Base-by-base conservation (phyloP, 176 grass and related monocot genomes). In the Ensete glaucum region DNA sequence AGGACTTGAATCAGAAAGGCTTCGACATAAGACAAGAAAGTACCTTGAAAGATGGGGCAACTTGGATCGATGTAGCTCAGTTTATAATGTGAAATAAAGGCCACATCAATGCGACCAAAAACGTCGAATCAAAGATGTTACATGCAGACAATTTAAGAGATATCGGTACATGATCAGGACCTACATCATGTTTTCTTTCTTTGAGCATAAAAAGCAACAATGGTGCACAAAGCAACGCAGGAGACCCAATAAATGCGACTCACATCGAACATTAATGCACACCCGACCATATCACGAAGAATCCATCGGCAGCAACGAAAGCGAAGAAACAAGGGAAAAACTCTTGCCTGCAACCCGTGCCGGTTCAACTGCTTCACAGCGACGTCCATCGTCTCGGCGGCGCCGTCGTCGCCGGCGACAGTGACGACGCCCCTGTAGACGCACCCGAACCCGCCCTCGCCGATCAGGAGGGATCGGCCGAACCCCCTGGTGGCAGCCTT, bases 301-400 rank as follows among this genome's bases (percentile, higher is more conserved):
- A 48, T 62, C 43, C 19, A 75, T 16, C 15, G 51, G 2, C 29
- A 56, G 9, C 2, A 64, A 59, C 13, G n/a, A 76, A 52, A 13
- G 51, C 50, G 8, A 62, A 22, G 51, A 13, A 72, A 54, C 1
- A 5, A 20, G 9, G 9, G 9, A 54, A 14, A 9, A 14, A 9
- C 12, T 76, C 23, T 52, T 64, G 20, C 75, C 75, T 77, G 75
- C 34, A 65, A 77, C 11, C 75, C 75, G 11, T 77, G 58, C 12
- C 75, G 58, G 15, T 77, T 77, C 75, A 77, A 50, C n/a, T 77
- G 75, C 50, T 77, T 77, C 49, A 77, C 75, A 20, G 75, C 75
- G 2, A 77, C 60, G 23, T 77, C 60, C 13, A 77, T 53, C 20
- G 43, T 65, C 60, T 64, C 48, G 20, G 43, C 59, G 21, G 11